Percentiles rank a stretch among this genome's conserved stretches.
Evolutionary conservation across 1,284 basidiomycete species (phyloP).

Genomic region (Xerocomus amazonicus): DNA sequence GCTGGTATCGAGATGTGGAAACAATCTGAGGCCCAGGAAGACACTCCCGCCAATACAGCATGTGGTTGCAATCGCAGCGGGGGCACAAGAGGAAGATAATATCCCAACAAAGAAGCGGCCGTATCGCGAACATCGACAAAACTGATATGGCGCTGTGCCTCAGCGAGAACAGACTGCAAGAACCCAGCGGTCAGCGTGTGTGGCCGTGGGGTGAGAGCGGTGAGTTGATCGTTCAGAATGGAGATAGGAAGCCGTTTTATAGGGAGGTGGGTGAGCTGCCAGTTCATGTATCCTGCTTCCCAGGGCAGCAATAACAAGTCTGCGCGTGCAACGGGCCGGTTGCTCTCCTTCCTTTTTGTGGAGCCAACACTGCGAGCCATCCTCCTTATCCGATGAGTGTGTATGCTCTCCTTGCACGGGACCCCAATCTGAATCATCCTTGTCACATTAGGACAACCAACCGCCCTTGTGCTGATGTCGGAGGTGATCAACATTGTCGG

Average conservation of each 20-base stretch:
- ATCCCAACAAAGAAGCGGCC: slow-evolving; percentile 73
- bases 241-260: slow-evolving; percentile 54
- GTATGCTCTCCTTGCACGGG: slow-evolving; percentile 70
- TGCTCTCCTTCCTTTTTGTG: slow-evolving; percentile 9
- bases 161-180: slow-evolving; percentile 33
- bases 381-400: slow-evolving; percentile 90
- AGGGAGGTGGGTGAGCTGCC: slow-evolving; percentile 67
- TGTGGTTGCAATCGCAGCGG: slow-evolving; percentile 48
- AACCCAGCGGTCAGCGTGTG: slow-evolving; percentile 17
- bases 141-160: slow-evolving; percentile 46
- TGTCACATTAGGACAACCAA: slow-evolving; percentile 89
- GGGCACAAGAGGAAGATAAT: slow-evolving; percentile 58
- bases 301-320: slow-evolving; percentile 86
- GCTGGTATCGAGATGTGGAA: slow-evolving; percentile 21
- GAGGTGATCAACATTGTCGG: slow-evolving; percentile 79
- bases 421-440: slow-evolving; percentile 92
- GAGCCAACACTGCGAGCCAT: slow-evolving; percentile 76
- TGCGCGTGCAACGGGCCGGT: slow-evolving; percentile 42
- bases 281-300: slow-evolving; percentile 73
- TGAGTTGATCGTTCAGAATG: slow-evolving; percentile 13
- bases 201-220: slow-evolving; percentile 6
- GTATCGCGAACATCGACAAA: slow-evolving; percentile 58
- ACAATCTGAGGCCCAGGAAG: slow-evolving; percentile 56
- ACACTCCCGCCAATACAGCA: slow-evolving; percentile 59
- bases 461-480: slow-evolving; percentile 88